These are phyloP conservation scores for Nicotiana knightiana DNA, from an alignment of 257 asterid species.

Conservation along the genomic window DNA sequence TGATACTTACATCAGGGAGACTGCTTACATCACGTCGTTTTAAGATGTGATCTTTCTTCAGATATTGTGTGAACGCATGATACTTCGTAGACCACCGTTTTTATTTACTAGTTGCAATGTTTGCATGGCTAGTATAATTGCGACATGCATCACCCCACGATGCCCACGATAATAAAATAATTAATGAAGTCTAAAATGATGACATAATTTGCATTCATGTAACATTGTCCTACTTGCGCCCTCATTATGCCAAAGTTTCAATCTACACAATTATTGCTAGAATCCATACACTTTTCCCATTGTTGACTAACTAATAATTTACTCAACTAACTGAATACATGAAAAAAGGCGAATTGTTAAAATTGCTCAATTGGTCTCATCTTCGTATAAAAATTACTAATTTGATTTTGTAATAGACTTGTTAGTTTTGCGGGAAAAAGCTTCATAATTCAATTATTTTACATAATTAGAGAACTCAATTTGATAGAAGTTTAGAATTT, in stretches of 20 bases:
- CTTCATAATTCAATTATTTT: too few species aligned
- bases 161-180: background rate
- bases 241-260: background rate
- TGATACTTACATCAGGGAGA: fast-evolving
- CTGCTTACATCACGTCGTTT: too few species aligned
- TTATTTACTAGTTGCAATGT: background rate
- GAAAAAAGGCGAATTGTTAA: too few species aligned
- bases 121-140: background rate
- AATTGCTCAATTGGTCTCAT: too few species aligned
- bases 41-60: fast-evolving
- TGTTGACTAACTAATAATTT: background rate
- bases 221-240: background rate
- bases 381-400: too few species aligned
- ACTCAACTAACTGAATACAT: background rate
- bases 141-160: background rate
- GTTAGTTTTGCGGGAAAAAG: too few species aligned
- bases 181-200: background rate
- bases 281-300: background rate
- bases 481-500: background rate
- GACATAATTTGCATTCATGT: background rate
- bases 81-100: too few species aligned
- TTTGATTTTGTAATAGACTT: too few species aligned
- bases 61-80: fast-evolving
- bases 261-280: background rate
- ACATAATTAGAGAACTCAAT: too few species aligned